A percentile compares a stretch with the other conserved stretches of the same genome.
These are phyloP conservation scores for Pseudogymnoascus verrucosus DNA, from an alignment of 2,329 filamentous ascomycete species.

Conservation along the genomic window DNA sequence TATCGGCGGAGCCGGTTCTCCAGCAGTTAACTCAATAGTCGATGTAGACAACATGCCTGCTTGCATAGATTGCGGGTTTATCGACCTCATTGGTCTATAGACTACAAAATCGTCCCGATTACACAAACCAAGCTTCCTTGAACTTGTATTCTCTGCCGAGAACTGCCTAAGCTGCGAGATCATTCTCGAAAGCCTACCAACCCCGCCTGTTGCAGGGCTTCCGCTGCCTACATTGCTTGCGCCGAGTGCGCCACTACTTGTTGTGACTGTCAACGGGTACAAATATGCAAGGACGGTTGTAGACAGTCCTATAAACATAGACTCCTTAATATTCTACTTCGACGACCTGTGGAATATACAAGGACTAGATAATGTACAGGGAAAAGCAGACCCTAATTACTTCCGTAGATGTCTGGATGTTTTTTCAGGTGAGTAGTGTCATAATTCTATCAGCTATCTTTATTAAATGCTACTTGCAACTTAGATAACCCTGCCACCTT, in stretches of 20 bases:
- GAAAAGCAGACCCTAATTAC: background rate
- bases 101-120: background rate
- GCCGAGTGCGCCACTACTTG: background rate
- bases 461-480: background rate
- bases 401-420: background rate
- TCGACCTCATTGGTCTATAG: background rate
- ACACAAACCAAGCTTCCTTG: background rate
- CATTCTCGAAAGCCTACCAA: background rate
- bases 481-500: background rate
- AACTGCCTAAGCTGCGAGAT: background rate
- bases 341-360: background rate
- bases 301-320: background rate
- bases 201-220: background rate
- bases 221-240: background rate
- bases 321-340: background rate
- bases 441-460: background rate
- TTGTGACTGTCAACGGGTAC: background rate
- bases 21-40: background rate
- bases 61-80: background rate
- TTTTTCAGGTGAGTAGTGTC: background rate
- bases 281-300: background rate
- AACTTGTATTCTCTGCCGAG: background rate
- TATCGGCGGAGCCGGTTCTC: background rate
- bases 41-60: background rate
- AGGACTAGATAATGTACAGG: background rate